Percentiles rank a stretch among this genome's conserved stretches.
phyloP scores from a whole-genome alignment of 495 filamentous ascomycete genomes.

The Penicillium pancosmium region DNA sequence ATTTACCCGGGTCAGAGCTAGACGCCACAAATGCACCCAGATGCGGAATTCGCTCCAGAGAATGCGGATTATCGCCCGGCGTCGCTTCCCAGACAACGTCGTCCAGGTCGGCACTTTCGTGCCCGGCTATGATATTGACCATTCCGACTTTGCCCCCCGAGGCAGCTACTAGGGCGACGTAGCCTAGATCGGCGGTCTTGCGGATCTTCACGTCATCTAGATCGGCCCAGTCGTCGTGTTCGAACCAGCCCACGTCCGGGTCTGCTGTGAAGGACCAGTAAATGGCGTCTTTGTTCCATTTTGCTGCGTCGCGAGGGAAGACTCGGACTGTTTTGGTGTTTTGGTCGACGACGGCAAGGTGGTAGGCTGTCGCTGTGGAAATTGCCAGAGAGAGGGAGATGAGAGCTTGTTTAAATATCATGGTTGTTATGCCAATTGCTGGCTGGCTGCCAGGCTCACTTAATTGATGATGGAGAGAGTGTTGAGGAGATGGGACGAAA shows the following conservation, averaged over 20 bases:
- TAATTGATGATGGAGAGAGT: neutral
- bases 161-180: slow-evolving; percentile 7
- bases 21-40: slow-evolving; percentile 10
- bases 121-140: slow-evolving; percentile 6
- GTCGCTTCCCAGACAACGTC: slow-evolving; percentile 8
- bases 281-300: slow-evolving; percentile 9
- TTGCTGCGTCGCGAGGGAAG: slow-evolving; percentile 7
- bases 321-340: slow-evolving; percentile 13
- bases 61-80: slow-evolving; percentile 9
- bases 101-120: slow-evolving; percentile 1
- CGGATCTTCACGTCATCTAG: slow-evolving; percentile 11
- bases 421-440: neutral
- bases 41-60: slow-evolving; percentile 9
- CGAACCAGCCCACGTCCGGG: neutral
- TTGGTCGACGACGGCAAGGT: slow-evolving; percentile 11
- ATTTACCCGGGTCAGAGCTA: slow-evolving; percentile 3
- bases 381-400: neutral
- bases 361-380: neutral
- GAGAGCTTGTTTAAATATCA: neutral
- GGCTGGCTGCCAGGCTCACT: neutral
- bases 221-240: neutral
- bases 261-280: slow-evolving; percentile 8
- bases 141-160: slow-evolving; percentile 13
- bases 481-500: neutral
- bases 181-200: slow-evolving; percentile 10